Evolutionary conservation across 164 flowering plant species (phyloP), one percentile per base, ranked within the genome.

Genomic region (Vitis cinerea): DNA sequence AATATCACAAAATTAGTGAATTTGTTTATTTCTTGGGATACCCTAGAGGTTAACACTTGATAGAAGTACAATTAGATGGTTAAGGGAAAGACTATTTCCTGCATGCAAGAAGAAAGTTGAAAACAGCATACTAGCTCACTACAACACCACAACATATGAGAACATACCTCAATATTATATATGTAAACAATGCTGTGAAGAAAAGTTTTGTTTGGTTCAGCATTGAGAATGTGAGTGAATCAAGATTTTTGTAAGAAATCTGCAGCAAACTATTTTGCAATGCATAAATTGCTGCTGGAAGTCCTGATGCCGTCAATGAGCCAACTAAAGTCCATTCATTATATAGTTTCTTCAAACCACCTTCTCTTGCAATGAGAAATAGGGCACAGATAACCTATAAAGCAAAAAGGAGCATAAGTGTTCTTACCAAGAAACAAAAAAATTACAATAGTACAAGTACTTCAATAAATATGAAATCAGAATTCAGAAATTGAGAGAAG

Each of bases 201-300:
- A 96, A 71, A 54, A 96, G 82, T 71, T 92, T 96, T 59, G 99
- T 96, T 85, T 96, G 99, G 79, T 96, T 96, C 81, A 96, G 83
- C 74, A 96, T 96, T 48, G 97, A 92, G 81, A 96, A 96, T 17
- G 99, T 96, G 65, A 96, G 95, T 1, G 98, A 96, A 83, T 96
- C 99, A n/a, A 96, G 94, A 75, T 93, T 93, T 78, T 76, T 85
- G 86, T 93, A 96, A 57, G 99, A 89, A 53, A 96, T 93, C 83
- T 96, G 98, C 80, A 96, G 82, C 89, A 96, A 84, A 73, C 97
- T 93, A 76, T 96, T 96, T 73, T 96, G 99, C 62, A 96, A 74
- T 15, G 99, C 98, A 79, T 96, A 96, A 59, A 93, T 93, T 56
- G 95, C 97, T 12, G 99, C 99, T 56, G 98, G 99, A 68, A 96